phyloP scores from a whole-genome alignment of 495 filamentous ascomycete species.

The Aspergillus olivimuriae region DNA sequence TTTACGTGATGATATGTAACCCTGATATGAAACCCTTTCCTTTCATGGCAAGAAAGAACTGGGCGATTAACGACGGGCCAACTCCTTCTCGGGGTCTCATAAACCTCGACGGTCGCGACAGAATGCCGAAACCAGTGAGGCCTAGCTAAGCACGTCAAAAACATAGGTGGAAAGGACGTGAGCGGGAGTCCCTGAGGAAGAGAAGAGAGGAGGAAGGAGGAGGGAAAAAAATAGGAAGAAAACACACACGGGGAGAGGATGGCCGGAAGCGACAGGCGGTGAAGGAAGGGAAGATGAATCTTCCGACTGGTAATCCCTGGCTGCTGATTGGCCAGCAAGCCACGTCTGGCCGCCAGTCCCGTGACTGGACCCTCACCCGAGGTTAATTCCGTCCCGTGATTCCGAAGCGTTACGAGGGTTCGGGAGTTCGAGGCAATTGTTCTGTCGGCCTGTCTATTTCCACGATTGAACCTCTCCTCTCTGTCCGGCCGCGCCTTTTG shows the following conservation, averaged over 20 bases:
- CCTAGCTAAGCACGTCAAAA: slow-evolving; percentile 32
- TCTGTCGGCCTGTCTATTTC: slow-evolving; percentile 11
- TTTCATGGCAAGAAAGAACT: slow-evolving; percentile 43
- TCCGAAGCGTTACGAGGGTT: slow-evolving; percentile 22
- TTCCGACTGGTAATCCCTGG: slow-evolving; percentile 31
- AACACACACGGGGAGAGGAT: slow-evolving; percentile 13
- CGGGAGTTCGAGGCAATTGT: slow-evolving; percentile 20
- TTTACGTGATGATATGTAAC: slow-evolving; percentile 27
- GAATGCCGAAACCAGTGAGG: slow-evolving; percentile 46
- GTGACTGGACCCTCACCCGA: slow-evolving; percentile 36
- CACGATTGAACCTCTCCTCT: slow-evolving; percentile 3
- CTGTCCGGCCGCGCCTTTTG: neutral
- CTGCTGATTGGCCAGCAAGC: slow-evolving; percentile 30
- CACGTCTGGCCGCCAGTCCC: slow-evolving; percentile 13
- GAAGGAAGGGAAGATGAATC: slow-evolving; percentile 30
- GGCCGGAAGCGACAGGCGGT: slow-evolving; percentile 7
- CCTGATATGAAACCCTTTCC: slow-evolving; percentile 50
- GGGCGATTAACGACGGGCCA: slow-evolving; percentile 55
- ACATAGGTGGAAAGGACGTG: slow-evolving; percentile 37
- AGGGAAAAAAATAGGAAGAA: slow-evolving; percentile 1
- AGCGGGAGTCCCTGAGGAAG: slow-evolving; percentile 41
- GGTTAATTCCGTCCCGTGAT: slow-evolving; percentile 42
- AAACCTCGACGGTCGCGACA: slow-evolving; percentile 39
- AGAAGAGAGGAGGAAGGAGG: slow-evolving; percentile 16
- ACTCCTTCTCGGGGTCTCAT: slow-evolving; percentile 39